Evolutionary conservation across 2,329 filamentous ascomycete genomes (phyloP), one percentile per base, ranked within the genome.

Genomic region (Claviceps citrina): DNA sequence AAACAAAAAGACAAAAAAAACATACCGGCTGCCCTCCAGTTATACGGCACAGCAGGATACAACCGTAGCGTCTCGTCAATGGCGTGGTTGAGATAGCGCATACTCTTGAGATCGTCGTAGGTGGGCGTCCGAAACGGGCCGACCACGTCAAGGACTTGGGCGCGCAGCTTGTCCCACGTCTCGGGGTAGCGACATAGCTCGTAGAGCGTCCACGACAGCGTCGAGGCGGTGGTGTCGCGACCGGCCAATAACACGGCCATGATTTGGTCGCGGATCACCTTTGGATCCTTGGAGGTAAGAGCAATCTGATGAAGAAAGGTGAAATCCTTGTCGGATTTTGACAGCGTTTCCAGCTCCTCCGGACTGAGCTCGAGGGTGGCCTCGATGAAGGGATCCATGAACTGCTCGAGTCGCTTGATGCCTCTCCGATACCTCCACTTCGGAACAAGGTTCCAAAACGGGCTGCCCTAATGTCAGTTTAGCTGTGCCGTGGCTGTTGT

Each of bases 221-320:
- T 86, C 18, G 71, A 73, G 16, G 86, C 86, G 0, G 87, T 95
- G 7, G 86, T 94, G 58, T 95, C 87, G 22, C 83, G 73, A 7
- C 85, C 86, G 1, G 87, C 87, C 10, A 95, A 70, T 3, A 95
- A 71, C 5, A 94, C 73, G 28, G 81, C 79, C 20, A 91, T 73
- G 36, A 94, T 68, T 59, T 95, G 86, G 59, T 94, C 86, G 25
- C 85, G 83, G 13, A 95, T 71, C 3, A 86, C 73, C 39, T 68
- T 71, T 43, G 68, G 67, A 54, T 81, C 73, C 25, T 81, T 76
- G 0, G 86, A 94, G 62, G 84, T 86, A 25, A 71, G 70, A 34
- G 85, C 84, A 4, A 95, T 72, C 28, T 85, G 82, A 59, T 94
- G 82, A 16, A 94, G 71, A 63, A 95, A 94, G 1, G 82, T 93